Percentiles rank a stretch among this genome's conserved stretches.
Evolutionary conservation across 2,329 filamentous ascomycete species (phyloP).

Genomic region (Hymenoscyphus albidus): DNA sequence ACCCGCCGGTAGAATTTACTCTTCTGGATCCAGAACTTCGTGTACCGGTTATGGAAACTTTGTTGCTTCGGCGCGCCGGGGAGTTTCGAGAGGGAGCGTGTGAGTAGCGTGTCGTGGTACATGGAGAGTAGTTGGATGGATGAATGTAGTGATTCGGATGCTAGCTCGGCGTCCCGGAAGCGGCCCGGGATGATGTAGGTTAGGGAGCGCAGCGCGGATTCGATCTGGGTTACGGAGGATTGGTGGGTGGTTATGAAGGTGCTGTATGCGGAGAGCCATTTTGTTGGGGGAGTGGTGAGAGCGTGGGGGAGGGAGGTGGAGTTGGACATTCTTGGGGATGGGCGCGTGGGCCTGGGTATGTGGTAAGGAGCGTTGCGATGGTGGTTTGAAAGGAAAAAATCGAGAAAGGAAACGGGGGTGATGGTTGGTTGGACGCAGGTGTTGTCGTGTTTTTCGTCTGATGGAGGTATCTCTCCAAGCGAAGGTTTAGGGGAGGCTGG

Average conservation of each 20-base stretch:
- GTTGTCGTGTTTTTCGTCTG: conserved; percentile 1
- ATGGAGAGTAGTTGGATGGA: conserved; percentile 84
- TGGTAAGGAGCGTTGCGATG: neutral
- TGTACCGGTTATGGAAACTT: conserved; percentile 61
- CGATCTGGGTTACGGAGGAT: conserved; percentile 89
- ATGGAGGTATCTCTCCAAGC: neutral
- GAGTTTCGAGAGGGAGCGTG: conserved; percentile 57
- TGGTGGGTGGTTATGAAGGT: conserved; percentile 95
- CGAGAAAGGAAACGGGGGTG: neutral
- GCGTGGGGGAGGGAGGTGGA: conserved; percentile 39
- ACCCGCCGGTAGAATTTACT: conserved; percentile 73
- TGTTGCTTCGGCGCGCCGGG: conserved; percentile 47
- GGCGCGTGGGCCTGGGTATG: conserved; percentile 4
- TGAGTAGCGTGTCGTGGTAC: conserved; percentile 86
- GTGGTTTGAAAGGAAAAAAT: neutral
- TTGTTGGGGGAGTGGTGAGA: conserved; percentile 53
- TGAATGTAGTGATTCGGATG: conserved; percentile 87
- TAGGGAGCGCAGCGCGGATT: conserved; percentile 84
- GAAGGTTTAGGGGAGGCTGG: conserved; percentile 7
- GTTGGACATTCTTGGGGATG: conserved; percentile 13
- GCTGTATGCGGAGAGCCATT: conserved; percentile 69
- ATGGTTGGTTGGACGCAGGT: neutral
- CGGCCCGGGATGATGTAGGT: conserved; percentile 95
- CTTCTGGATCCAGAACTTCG: conserved; percentile 60
- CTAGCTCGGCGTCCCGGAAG: conserved; percentile 88